Percentiles rank a stretch among this genome's conserved stretches.
phyloP scores from a whole-genome alignment of 345 rosid species.

The Citrus reticulata region DNA sequence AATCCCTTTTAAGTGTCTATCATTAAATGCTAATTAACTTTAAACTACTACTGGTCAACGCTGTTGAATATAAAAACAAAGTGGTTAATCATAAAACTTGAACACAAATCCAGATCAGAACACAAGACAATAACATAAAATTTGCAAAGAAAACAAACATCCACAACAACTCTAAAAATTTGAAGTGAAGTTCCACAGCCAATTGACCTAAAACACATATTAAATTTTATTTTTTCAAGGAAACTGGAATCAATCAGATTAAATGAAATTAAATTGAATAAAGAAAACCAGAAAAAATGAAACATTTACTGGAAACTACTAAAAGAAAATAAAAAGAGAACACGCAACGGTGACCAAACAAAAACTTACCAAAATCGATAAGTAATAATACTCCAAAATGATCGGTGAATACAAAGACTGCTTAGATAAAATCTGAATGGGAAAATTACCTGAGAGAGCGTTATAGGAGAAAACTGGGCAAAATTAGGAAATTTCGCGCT shows the following conservation, averaged over 20 bases:
- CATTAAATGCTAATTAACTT: background rate
- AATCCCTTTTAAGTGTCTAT: background rate
- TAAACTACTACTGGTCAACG: background rate
- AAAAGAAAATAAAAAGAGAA: slow-evolving; percentile 1
- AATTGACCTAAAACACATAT: background rate
- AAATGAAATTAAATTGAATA: background rate
- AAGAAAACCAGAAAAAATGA: background rate
- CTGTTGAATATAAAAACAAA: background rate
- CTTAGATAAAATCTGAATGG: background rate
- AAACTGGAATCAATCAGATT: background rate
- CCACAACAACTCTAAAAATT: background rate
- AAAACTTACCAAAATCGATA: background rate
- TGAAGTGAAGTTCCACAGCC: background rate
- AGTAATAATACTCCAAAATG: background rate
- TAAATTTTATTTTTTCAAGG: no score
- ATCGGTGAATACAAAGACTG: background rate
- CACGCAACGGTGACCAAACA: background rate
- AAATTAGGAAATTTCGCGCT: background rate
- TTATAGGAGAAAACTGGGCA: background rate
- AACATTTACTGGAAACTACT: slow-evolving; percentile 2
- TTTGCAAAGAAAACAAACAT: background rate
- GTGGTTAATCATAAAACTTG: background rate
- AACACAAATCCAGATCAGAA: background rate
- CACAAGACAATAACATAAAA: background rate
- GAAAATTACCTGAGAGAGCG: background rate